A percentile compares a stretch with the other conserved stretches of the same genome.
These are phyloP conservation scores for Penicillium flavigenum DNA, from an alignment of 495 filamentous ascomycete genomes.

Conservation along the genomic window DNA sequence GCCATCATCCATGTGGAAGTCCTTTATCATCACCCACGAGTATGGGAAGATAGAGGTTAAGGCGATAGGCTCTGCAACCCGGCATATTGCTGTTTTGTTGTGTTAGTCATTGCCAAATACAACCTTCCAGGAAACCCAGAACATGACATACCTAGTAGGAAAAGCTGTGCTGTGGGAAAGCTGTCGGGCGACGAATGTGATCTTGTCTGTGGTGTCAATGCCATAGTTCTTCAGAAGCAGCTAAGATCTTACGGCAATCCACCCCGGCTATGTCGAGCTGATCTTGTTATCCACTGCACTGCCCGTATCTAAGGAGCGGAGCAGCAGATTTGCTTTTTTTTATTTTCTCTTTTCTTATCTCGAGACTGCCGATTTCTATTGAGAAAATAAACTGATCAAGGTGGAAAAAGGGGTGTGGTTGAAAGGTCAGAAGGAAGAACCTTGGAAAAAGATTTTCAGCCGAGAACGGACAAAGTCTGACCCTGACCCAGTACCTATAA, in stretches of 20 bases:
- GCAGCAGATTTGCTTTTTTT: not conserved
- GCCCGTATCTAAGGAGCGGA: not conserved
- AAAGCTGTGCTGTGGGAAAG: slow-evolving; percentile 76
- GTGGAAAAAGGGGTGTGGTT: not conserved
- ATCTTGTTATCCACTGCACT: slow-evolving; percentile 9
- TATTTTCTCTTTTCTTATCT: not conserved
- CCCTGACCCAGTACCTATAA: not conserved
- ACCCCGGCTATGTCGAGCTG: slow-evolving; percentile 25
- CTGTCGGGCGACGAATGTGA: slow-evolving; percentile 32
- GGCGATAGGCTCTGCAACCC: slow-evolving; percentile 85
- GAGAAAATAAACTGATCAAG: not conserved
- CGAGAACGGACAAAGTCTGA: slow-evolving; percentile 7
- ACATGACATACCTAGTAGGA: slow-evolving; percentile 61
- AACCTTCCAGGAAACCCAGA: too few species aligned
- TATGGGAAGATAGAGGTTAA: slow-evolving; percentile 87
- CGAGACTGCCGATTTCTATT: not conserved
- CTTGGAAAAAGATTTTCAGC: not conserved
- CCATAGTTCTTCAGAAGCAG: slow-evolving; percentile 46
- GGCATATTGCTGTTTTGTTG: slow-evolving; percentile 58
- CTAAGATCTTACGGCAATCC: slow-evolving; percentile 51
- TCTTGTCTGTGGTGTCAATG: slow-evolving; percentile 54
- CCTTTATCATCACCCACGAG: slow-evolving; percentile 77
- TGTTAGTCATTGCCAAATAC: slow-evolving; percentile 14
- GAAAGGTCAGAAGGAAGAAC: not conserved
- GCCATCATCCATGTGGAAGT: slow-evolving; percentile 65